Percentiles rank a stretch among this genome's conserved stretches.
These are phyloP conservation scores for Cladorrhinum sp. DNA, from an alignment of 2,329 filamentous ascomycete genomes.

Conservation along the genomic window DNA sequence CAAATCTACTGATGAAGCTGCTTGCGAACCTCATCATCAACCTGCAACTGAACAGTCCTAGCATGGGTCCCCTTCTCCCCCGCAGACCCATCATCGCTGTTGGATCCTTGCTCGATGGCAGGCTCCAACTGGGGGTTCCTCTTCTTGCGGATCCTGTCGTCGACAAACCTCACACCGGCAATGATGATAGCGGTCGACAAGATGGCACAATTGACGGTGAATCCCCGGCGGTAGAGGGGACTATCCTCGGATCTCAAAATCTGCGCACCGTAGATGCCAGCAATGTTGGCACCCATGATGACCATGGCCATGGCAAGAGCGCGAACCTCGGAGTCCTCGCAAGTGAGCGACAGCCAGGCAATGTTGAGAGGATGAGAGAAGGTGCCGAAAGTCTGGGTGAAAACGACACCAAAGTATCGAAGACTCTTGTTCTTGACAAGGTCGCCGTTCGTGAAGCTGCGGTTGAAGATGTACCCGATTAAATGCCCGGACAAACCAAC, in stretches of 20 bases:
- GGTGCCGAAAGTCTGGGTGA: conserved; percentile 54
- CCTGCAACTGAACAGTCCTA: not conserved
- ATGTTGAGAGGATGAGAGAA: conserved; percentile 58
- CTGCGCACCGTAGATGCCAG: conserved; percentile 59
- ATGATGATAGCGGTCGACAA: conserved; percentile 42
- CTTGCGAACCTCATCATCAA: not conserved
- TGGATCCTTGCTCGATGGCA: not conserved
- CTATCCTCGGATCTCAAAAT: conserved; percentile 54
- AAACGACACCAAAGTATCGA: conserved; percentile 53
- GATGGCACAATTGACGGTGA: conserved; percentile 44
- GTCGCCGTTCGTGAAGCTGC: conserved; percentile 45
- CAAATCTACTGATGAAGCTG: not conserved
- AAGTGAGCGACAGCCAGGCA: conserved; percentile 56
- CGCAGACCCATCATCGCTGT: not conserved
- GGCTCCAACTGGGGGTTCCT: not conserved
- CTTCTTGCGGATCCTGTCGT: conserved; percentile 34
- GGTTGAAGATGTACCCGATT: conserved; percentile 53
- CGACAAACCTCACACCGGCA: conserved; percentile 42
- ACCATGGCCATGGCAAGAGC: conserved; percentile 59
- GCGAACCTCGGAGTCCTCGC: conserved; percentile 54
- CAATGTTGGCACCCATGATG: conserved; percentile 61
- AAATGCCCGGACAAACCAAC: conserved; percentile 45
- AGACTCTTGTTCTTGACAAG: conserved; percentile 38
- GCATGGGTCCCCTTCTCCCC: not conserved
- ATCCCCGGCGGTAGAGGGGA: conserved; percentile 51